Evolutionary conservation across 2,329 filamentous ascomycete species (phyloP), one percentile per base, ranked within the genome.

Genomic region (Colletotrichum sp.): DNA sequence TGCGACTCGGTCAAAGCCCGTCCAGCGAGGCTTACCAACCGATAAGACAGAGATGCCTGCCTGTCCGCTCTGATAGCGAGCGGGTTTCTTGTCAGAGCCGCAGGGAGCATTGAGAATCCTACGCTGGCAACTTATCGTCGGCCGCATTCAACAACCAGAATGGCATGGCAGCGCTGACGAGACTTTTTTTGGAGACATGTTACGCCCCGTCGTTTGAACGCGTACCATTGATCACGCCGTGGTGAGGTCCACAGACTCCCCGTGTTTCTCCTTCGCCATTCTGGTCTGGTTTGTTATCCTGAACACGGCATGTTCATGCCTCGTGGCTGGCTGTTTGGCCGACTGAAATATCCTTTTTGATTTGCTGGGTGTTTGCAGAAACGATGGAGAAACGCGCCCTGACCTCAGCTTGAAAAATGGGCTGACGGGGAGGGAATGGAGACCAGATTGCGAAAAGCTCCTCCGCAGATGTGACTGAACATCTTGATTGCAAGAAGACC

Each of bases 381-480:
- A 48, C 38, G 32, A 64, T 64, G 69, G 69, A 72, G 69, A 68
- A 73, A 62, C 70, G 28, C 73, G 64, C 70, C 70, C 30, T 73
- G 73, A 75, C 73, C 73, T 67, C 73, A 64, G 55, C 69, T 73
- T 64, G 73, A 73, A 73, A 68, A 73, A 72, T 65, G 73, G 62
- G 73, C 73, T 64, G 62, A 62, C 38, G 68, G 72, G 34, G 72
- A 60, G 21, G 26, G 18, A 16, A 16, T 32, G 36, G 32, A 16
- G 61, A 28, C 21, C 30, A 38, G 18, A 16, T 8, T 32, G 36
- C 3, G 15, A 24, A 34, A 38, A 36, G 61, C 61, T 64, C 34
- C 30, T 68, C 56, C 55, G 52, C 30, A 21, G 65, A 67, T 38
- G 24, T 30, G 48, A 66, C 38, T 6, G 26, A 28, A 28, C 24